Conservation (phyloP, 2,329 filamentous ascomycete species). For the Bipolaris zeicola region DNA sequence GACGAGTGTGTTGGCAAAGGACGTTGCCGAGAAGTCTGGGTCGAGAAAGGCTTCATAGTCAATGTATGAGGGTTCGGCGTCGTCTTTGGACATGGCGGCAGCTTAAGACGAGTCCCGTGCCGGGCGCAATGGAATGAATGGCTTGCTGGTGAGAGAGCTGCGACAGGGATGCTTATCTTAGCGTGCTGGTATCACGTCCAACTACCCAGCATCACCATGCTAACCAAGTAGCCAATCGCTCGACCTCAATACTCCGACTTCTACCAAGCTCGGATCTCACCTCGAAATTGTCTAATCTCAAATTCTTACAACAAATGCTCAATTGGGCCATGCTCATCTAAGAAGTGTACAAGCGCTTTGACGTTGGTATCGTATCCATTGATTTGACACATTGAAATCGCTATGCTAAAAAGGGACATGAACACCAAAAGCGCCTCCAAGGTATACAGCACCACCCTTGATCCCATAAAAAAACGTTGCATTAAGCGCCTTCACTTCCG, state of each 20-base stretch:
- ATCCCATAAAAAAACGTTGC: neutral
- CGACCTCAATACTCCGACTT: neutral
- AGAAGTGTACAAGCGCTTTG: neutral
- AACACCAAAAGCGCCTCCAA: slow-evolving; percentile 19
- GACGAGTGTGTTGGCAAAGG: slow-evolving; percentile 88
- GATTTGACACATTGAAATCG: slow-evolving; percentile 7
- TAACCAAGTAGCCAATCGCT: neutral
- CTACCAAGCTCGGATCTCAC: no score
- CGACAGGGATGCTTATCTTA: slow-evolving; percentile 10
- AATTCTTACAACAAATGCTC: neutral
- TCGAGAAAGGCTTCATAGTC: slow-evolving; percentile 92
- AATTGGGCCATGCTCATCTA: neutral
- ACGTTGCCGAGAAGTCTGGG: slow-evolving; percentile 77
- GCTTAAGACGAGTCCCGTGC: neutral
- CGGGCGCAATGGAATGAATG: neutral
- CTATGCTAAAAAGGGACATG: slow-evolving; percentile 18
- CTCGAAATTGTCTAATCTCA: no score
- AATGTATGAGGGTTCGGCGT: slow-evolving; percentile 77
- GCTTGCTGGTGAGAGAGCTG: neutral
- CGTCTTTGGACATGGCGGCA: slow-evolving; percentile 41
- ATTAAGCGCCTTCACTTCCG: slow-evolving; percentile 79
- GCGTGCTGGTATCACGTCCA: slow-evolving; percentile 2
- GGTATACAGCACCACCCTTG: slow-evolving; percentile 6
- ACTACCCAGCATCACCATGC: neutral
- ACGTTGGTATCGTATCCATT: slow-evolving; percentile 4